These are phyloP conservation scores for Bipolaris gigantea DNA, from an alignment of 2,329 filamentous ascomycete species.

Conservation along the genomic window DNA sequence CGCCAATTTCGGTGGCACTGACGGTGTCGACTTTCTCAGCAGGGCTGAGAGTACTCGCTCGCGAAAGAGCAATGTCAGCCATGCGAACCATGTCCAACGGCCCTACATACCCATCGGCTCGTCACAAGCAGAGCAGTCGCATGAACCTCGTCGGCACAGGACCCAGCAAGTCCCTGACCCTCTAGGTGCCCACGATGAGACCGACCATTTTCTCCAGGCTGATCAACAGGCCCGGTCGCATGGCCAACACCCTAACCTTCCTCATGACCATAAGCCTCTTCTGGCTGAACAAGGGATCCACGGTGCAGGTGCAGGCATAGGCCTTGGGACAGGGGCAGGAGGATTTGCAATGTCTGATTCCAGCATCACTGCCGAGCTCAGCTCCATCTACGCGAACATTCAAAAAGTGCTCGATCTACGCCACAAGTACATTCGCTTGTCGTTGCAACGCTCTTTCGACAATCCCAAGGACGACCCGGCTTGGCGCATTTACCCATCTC, in stretches of 20 bases:
- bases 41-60: constrained; percentile 49
- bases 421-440: constrained; percentile 85
- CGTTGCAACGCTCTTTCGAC: constrained; percentile 76
- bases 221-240: constrained; percentile 55
- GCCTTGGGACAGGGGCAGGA: constrained; percentile 62
- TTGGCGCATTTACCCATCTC: constrained; percentile 90
- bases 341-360: constrained; percentile 73
- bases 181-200: constrained; percentile 15
- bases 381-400: constrained; percentile 85
- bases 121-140: constrained; percentile 38
- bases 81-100: constrained; percentile 32
- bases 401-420: constrained; percentile 85
- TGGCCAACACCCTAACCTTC: constrained; percentile 53
- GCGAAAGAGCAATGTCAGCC: constrained; percentile 43
- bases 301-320: constrained; percentile 61
- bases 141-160: constrained; percentile 26
- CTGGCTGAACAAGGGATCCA: constrained; percentile 59
- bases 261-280: constrained; percentile 60
- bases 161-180: constrained; percentile 18
- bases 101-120: constrained; percentile 30
- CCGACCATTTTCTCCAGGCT: constrained; percentile 47
- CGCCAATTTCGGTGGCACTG: constrained; percentile 44
- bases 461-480: constrained; percentile 83
- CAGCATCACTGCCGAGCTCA: constrained; percentile 80
- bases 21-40: constrained; percentile 38